Percentiles rank a stretch among this genome's conserved stretches.
Evolutionary conservation across 225 moss, liverwort and hornwort genomes (phyloP).

Genomic region (Rhytidiadelphus loreus): DNA sequence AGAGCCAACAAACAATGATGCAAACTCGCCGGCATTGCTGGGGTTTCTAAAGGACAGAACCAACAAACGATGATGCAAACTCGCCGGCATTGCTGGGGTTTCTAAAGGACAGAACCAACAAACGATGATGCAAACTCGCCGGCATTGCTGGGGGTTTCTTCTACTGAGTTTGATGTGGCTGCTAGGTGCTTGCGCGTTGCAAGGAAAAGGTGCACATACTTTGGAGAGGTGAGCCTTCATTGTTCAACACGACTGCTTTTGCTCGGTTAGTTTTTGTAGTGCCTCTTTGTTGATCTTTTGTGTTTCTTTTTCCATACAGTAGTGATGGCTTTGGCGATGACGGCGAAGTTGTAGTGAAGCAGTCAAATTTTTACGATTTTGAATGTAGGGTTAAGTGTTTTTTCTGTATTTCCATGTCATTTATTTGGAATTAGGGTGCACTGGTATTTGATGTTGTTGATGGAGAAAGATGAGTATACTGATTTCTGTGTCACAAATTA

Average conservation of each 20-base stretch:
- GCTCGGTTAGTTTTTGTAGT: neutral
- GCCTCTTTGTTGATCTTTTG: neutral
- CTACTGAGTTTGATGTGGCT: neutral
- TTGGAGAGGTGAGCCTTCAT: constrained; percentile 8
- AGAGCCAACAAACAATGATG: no score
- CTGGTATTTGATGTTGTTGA: neutral
- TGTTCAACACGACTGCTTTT: neutral
- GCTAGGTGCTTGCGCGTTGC: neutral
- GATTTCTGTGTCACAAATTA: neutral
- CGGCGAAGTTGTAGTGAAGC: neutral
- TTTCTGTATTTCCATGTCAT: neutral
- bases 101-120: no score
- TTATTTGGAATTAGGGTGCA: neutral
- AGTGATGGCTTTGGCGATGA: neutral
- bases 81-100: no score
- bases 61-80: no score
- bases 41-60: no score
- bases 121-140: neutral
- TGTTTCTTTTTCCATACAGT: neutral
- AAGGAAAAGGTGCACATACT: neutral
- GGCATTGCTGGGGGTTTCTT: neutral
- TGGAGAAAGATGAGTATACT: neutral
- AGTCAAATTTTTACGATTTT: neutral
- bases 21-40: no score
- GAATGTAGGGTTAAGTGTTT: neutral